These are phyloP conservation scores for Nothopassalora personata DNA, from an alignment of 2,329 filamentous ascomycete genomes.

Conservation along the genomic window DNA sequence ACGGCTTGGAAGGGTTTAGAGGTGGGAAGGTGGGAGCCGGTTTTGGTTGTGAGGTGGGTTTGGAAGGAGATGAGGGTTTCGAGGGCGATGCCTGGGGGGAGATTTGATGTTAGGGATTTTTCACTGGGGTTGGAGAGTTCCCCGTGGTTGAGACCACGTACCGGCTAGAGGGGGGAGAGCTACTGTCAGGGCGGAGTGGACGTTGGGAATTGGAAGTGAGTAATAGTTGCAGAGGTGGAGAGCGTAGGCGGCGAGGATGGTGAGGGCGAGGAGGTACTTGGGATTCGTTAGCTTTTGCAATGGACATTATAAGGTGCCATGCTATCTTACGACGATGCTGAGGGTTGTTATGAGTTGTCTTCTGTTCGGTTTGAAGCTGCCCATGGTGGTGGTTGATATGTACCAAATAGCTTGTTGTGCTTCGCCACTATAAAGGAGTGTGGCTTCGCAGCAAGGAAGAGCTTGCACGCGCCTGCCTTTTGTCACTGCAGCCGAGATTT, in stretches of 20 bases:
- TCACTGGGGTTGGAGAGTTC: too few relatives aligned
- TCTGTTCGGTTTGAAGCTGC: slow-evolving; percentile 20
- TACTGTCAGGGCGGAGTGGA: slow-evolving; percentile 38
- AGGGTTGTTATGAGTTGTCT: slow-evolving; percentile 37
- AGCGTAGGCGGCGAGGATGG: slow-evolving; percentile 37
- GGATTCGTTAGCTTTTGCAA: neutral
- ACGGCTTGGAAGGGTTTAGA: slow-evolving; percentile 32
- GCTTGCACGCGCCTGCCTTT: too few relatives aligned
- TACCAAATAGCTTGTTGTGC: neutral
- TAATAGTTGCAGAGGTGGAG: slow-evolving; percentile 29
- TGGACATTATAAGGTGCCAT: neutral
- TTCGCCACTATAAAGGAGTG: too few relatives aligned
- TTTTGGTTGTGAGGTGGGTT: slow-evolving; percentile 25
- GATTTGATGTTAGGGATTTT: too few relatives aligned
- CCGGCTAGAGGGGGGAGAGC: slow-evolving; percentile 38
- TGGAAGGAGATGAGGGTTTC: slow-evolving; percentile 35
- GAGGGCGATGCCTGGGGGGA: slow-evolving; percentile 35
- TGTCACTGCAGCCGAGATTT: too few relatives aligned
- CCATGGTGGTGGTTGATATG: neutral
- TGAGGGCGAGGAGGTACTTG: slow-evolving; percentile 40
- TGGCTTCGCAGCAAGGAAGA: too few relatives aligned
- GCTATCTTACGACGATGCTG: slow-evolving; percentile 33
- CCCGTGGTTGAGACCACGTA: too few relatives aligned
- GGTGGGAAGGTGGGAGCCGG: slow-evolving; percentile 17
- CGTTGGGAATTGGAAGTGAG: slow-evolving; percentile 40